phyloP scores from a whole-genome alignment of 768 basidiomycete species.

The Rhizopogon vinicolor region DNA sequence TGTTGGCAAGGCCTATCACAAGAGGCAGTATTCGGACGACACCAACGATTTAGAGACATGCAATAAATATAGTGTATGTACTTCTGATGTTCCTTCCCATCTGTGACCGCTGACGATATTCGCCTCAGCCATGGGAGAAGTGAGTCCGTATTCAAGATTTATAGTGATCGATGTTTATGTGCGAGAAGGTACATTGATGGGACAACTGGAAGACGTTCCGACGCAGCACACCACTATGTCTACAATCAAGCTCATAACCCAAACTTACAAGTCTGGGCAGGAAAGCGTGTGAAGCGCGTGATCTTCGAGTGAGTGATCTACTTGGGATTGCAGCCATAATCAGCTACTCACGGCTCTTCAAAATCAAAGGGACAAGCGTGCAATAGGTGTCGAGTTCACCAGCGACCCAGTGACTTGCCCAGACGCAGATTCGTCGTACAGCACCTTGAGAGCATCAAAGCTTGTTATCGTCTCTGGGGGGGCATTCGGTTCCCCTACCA shows the following conservation, averaged over 20 bases:
- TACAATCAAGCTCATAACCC: constrained; percentile 38
- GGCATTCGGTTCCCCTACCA: constrained; percentile 51
- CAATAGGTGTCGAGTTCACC: constrained; percentile 46
- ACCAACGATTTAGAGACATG: constrained; percentile 36
- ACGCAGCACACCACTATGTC: constrained; percentile 43
- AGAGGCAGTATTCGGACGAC: constrained; percentile 40
- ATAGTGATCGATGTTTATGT: not conserved
- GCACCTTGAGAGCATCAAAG: constrained; percentile 28
- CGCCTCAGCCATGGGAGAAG: constrained; percentile 47
- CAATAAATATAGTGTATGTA: constrained; percentile 21
- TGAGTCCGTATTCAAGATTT: constrained; percentile 15
- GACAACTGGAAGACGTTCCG: constrained; percentile 41
- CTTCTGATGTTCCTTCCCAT: constrained; percentile 13
- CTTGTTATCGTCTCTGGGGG: constrained; percentile 50
- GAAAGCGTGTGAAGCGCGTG: constrained; percentile 39
- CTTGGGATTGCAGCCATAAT: not conserved
- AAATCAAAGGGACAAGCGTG: not conserved
- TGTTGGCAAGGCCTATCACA: constrained; percentile 42
- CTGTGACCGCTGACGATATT: not conserved
- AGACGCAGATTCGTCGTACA: constrained; percentile 15
- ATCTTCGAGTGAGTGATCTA: constrained; percentile 38
- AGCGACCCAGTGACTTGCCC: constrained; percentile 17
- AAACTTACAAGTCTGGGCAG: constrained; percentile 34
- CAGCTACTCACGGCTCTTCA: not conserved
- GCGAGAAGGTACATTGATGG: constrained; percentile 43